Evolutionary conservation across 129 eudicot species (phyloP), one percentile per base, ranked within the genome.

Genomic region (Centrapalus pauciflorus): DNA sequence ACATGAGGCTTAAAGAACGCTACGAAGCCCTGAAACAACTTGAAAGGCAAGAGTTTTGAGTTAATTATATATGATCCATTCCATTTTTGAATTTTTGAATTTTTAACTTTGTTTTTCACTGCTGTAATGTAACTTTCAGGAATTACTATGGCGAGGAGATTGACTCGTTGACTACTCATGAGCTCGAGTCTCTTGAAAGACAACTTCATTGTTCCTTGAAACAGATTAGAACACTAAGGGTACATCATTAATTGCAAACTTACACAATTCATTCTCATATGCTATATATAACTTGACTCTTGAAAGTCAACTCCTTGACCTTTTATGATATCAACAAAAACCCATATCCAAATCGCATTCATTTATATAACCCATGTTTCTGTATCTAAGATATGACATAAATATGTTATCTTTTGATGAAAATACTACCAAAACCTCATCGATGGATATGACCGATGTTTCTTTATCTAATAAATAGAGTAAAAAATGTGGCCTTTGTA

Each of bases 121-220:
- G 68, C 61, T 34, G 61, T 56, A 66, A 57, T 34, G 61, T 56
- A 66, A 57, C 2, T 66, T 74, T 63, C 74, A 84, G 90, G 74
- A 80, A 84, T 80, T 79, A 77, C 74, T 23, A 34, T 27, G 90
- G 90, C 10, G 90, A 84, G 74, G 86, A 84, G 67, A 72, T 84
- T 13, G 83, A 74, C 35, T 71, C 83, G 7, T 67, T 84, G 65
- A 80, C 48, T 54, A 84, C 79, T 64, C 77, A 74, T 52, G 86
- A 84, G 55, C 90, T 84, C 12, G 90, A 84, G 46, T 80, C 86
- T 7, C 80, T 84, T 40, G 90, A 84, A 63, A 80, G 78, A 14
- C 90, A 84, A 74, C 82, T 80, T 69, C 80, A 83, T 77, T 73
- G 71, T 52, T 58, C 89, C 52, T 50, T 84, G 67, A 80, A 48